A percentile compares a stretch with the other conserved stretches of the same genome.
Evolutionary conservation across 1,284 basidiomycete species (phyloP).

Genomic region (Ustilago tritici): DNA sequence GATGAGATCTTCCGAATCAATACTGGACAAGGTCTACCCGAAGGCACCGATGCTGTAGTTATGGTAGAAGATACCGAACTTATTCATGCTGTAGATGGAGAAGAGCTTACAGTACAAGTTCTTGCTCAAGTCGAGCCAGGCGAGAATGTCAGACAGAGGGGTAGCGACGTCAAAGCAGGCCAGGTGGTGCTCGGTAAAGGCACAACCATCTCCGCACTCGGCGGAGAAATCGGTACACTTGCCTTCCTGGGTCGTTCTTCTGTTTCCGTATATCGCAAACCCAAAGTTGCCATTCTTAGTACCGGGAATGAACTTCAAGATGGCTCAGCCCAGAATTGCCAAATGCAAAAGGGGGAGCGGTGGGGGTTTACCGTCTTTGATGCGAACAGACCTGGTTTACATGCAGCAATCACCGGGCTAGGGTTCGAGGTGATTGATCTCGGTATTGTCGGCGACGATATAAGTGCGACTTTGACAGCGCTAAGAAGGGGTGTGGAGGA

Average conservation of each 20-base stretch:
- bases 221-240: slow-evolving; percentile 87
- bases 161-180: slow-evolving; percentile 79
- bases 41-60: slow-evolving; percentile 81
- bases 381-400: slow-evolving; percentile 83
- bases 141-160: slow-evolving; percentile 81
- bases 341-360: background rate
- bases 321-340: slow-evolving; percentile 71
- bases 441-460: slow-evolving; percentile 80
- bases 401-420: slow-evolving; percentile 77
- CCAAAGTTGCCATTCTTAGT: slow-evolving; percentile 81
- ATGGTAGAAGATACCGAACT: slow-evolving; percentile 92
- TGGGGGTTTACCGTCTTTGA: slow-evolving; percentile 72
- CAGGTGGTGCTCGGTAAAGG: slow-evolving; percentile 78
- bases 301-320: slow-evolving; percentile 87
- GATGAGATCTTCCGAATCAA: slow-evolving; percentile 63
- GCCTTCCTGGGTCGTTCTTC: slow-evolving; percentile 79
- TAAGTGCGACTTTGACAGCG: slow-evolving; percentile 76
- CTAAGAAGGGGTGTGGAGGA: slow-evolving; percentile 75
- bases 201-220: slow-evolving; percentile 76
- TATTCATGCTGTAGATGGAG: slow-evolving; percentile 73
- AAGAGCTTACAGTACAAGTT: slow-evolving; percentile 79
- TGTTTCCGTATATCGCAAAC: slow-evolving; percentile 79
- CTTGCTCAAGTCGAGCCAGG: slow-evolving; percentile 76
- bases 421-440: slow-evolving; percentile 84
- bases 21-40: slow-evolving; percentile 75